Evolutionary conservation across 208 protist genomes (phyloP).

Genomic region (Wallacemonas sp.): DNA sequence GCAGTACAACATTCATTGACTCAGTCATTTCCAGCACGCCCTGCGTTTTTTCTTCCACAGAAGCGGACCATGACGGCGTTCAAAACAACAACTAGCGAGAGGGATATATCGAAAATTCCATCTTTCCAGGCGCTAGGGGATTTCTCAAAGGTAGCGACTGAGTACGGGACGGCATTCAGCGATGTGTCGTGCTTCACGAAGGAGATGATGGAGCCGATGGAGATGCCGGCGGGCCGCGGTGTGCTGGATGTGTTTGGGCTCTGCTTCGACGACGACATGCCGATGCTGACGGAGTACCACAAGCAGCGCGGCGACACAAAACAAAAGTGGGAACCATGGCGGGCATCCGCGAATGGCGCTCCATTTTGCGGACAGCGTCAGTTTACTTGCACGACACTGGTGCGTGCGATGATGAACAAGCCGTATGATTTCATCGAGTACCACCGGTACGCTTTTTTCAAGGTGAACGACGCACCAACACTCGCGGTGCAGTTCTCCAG

Average conservation of each 20-base stretch:
- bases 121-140: conserved; percentile 38
- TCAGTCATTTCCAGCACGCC: not conserved
- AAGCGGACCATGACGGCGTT: conserved; percentile 11
- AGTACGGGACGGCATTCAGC: conserved; percentile 63
- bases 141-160: conserved; percentile 52
- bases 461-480: conserved; percentile 45
- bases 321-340: conserved; percentile 58
- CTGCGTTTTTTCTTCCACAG: not conserved
- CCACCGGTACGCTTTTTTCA: conserved; percentile 63
- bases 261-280: conserved; percentile 56
- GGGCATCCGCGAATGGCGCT: conserved; percentile 30
- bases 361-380: conserved; percentile 51
- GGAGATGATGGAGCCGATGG: conserved; percentile 49
- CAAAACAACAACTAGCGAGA: conserved; percentile 13
- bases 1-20: too few relatives aligned
- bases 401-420: conserved; percentile 60
- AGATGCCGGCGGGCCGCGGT: conserved; percentile 37
- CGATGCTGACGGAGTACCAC: conserved; percentile 51
- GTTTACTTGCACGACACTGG: conserved; percentile 54
- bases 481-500: conserved; percentile 63
- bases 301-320: conserved; percentile 43
- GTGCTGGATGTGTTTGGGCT: conserved; percentile 63
- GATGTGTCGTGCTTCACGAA: conserved; percentile 51
- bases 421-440: conserved; percentile 57
- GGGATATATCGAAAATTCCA: conserved; percentile 14